Evolutionary conservation across 1,284 basidiomycete species (phyloP).

Genomic region (Cutaneotrichosporon mucoides): DNA sequence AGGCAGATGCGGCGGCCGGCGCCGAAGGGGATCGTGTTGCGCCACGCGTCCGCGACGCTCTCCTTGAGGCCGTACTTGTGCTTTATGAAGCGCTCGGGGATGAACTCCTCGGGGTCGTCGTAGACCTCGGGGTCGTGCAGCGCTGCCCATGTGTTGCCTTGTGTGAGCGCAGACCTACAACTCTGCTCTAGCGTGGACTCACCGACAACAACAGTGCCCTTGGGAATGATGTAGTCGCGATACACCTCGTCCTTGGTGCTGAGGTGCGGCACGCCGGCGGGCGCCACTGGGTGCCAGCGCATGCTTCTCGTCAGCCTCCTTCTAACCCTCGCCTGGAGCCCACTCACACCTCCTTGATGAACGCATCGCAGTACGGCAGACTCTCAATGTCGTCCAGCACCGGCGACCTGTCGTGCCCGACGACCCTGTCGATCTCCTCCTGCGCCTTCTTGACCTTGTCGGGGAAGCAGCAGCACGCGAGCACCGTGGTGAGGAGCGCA

Average conservation of each 20-base stretch:
- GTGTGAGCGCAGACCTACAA: not conserved
- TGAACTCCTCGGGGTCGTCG: conserved; percentile 6
- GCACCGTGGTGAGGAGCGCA: conserved; percentile 6
- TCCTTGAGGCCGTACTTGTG: conserved; percentile 6
- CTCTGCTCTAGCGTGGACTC: not conserved
- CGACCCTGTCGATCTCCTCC: conserved; percentile 7
- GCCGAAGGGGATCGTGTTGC: conserved; percentile 9
- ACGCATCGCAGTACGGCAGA: conserved; percentile 11
- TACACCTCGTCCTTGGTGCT: conserved; percentile 12
- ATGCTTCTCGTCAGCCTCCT: conserved; percentile 8
- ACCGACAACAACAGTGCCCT: conserved; percentile 8
- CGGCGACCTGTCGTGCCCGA: conserved; percentile 6
- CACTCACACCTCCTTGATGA: conserved; percentile 12
- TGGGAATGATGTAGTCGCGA: conserved; percentile 9
- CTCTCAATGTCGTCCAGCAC: conserved; percentile 3
- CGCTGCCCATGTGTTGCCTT: conserved; percentile 12
- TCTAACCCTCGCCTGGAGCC: no score
- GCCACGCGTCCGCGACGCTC: conserved; percentile 1
- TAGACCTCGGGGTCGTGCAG: conserved; percentile 11
- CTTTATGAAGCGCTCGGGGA: conserved; percentile 7
- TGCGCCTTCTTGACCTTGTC: conserved; percentile 6
- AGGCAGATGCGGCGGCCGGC: conserved; percentile 8
- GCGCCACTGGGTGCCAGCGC: conserved; percentile 12
- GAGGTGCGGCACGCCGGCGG: conserved; percentile 9
- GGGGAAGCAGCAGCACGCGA: conserved; percentile 8